These are phyloP conservation scores for Elaeis oleifera DNA, from an alignment of 202 grass and related monocot genomes.

Conservation along the genomic window DNA sequence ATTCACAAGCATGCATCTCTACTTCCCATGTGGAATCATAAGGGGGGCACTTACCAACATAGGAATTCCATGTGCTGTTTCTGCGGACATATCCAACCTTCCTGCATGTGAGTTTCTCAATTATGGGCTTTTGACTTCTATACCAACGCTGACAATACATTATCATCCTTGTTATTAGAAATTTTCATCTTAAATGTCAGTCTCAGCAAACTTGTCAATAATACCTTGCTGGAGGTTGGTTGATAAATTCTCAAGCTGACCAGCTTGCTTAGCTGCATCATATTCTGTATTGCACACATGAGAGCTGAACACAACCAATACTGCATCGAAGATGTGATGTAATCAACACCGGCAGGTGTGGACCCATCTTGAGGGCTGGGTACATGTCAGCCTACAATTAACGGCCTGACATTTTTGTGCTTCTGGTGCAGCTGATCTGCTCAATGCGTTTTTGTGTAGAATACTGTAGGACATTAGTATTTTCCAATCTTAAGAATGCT, in stretches of 20 bases:
- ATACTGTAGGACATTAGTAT: background rate
- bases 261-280: too few relatives aligned
- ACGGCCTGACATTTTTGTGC: too few relatives aligned
- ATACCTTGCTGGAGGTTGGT: too few relatives aligned
- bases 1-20: constrained; percentile 78
- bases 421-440: background rate
- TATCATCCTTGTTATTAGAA: constrained; percentile 8
- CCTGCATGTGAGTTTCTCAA: constrained; percentile 67
- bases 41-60: constrained; percentile 87
- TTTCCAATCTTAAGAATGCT: background rate
- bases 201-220: background rate
- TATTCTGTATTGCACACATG: too few relatives aligned
- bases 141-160: too few relatives aligned
- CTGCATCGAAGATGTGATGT: too few relatives aligned
- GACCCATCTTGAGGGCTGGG: too few relatives aligned
- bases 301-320: too few relatives aligned
- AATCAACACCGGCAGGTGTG: too few relatives aligned
- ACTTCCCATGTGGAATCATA: constrained; percentile 88
- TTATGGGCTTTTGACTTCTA: too few relatives aligned
- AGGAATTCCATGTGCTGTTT: constrained; percentile 68
- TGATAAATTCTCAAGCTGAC: too few relatives aligned
- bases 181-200: background rate
- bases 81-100: constrained; percentile 84
- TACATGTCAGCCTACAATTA: too few relatives aligned
- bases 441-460: constrained; percentile 8